Evolutionary conservation across 2,329 filamentous ascomycete genomes (phyloP).

Genomic region (Ophiostoma sp.): DNA sequence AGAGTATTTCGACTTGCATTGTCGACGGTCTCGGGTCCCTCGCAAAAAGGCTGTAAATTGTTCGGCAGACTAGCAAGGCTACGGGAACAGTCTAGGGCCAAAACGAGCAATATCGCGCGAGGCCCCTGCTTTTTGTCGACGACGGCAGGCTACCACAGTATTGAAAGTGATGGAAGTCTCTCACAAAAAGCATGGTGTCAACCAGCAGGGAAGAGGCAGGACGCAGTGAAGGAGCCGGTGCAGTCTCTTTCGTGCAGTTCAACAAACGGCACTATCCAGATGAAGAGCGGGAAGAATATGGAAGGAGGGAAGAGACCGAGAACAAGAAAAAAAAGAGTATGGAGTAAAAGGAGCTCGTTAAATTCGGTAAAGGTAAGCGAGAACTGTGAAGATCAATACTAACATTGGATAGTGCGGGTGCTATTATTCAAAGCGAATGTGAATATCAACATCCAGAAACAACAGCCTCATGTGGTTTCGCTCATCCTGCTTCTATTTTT

Average conservation of each 20-base stretch:
- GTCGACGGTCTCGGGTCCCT: background rate
- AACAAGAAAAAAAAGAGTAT: background rate
- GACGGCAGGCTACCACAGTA: background rate
- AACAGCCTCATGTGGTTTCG: background rate
- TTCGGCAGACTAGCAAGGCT: background rate
- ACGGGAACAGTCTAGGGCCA: background rate
- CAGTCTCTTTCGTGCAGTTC: background rate
- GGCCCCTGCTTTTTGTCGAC: background rate
- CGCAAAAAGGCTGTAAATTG: too few species aligned
- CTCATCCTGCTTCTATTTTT: background rate
- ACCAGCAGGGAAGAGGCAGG: background rate
- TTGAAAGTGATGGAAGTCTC: background rate
- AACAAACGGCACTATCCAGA: background rate
- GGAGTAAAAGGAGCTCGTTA: background rate
- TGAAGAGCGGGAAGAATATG: background rate
- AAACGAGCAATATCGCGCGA: conserved; percentile 8
- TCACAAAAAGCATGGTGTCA: background rate
- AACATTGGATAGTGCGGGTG: background rate
- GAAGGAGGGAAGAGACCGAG: background rate
- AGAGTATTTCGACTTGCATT: background rate
- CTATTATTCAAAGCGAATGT: background rate
- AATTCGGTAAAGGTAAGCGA: background rate
- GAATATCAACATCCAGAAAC: background rate
- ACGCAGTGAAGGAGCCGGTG: background rate
- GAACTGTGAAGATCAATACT: background rate